These are phyloP conservation scores for Fusarium sp. DNA, from an alignment of 2,329 filamentous ascomycete genomes.

Conservation along the genomic window DNA sequence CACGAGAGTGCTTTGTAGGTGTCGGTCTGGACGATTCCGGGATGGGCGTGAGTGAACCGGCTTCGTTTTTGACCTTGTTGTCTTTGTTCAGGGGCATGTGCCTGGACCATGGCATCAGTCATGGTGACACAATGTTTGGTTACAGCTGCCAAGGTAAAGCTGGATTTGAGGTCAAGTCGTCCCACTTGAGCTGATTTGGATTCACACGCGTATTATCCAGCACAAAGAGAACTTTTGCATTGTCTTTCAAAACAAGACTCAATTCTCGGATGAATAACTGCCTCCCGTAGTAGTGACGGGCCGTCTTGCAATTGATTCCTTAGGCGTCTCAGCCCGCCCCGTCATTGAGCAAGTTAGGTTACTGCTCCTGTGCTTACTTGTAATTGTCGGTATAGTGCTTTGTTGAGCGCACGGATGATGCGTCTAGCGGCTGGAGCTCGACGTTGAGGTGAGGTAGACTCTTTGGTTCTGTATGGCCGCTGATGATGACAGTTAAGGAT, in stretches of 20 bases:
- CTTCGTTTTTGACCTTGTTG: conserved; percentile 11
- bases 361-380: conserved; percentile 41
- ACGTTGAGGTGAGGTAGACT: conserved; percentile 47
- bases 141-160: conserved; percentile 48
- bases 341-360: conserved; percentile 52
- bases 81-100: conserved; percentile 44
- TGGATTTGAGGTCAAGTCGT: conserved; percentile 54
- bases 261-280: conserved; percentile 57
- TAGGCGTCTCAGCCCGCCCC: conserved; percentile 54
- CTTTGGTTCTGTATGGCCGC: conserved; percentile 47
- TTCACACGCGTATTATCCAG: conserved; percentile 47
- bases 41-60: conserved; percentile 55
- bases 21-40: conserved; percentile 53
- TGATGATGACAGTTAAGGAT: conserved; percentile 47
- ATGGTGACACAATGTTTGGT: conserved; percentile 53
- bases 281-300: conserved; percentile 59
- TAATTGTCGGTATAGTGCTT: conserved; percentile 47
- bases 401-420: conserved; percentile 49
- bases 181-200: conserved; percentile 50
- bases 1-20: conserved; percentile 46
- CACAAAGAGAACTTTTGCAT: conserved; percentile 56
- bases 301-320: conserved; percentile 58
- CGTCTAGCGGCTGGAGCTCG: conserved; percentile 48
- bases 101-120: conserved; percentile 53
- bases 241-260: conserved; percentile 48